Conservation (phyloP, 148 eudicot species). For the Chenopodium album region DNA sequence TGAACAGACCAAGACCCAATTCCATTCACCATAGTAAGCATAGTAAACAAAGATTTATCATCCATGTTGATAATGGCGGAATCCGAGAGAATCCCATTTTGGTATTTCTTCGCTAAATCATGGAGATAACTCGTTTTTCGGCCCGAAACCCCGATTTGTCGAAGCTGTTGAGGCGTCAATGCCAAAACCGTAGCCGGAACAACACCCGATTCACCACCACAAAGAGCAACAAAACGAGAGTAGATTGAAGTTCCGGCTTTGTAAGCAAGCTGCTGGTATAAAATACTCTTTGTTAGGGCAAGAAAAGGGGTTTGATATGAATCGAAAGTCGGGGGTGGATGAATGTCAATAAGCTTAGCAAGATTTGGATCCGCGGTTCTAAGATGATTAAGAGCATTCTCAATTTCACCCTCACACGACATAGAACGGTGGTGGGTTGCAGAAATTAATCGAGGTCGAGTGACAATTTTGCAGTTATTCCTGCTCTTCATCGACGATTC, state of each 20-base stretch:
- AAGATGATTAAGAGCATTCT: constrained; percentile 44
- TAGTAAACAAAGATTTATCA: constrained; percentile 58
- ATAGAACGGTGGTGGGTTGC: constrained; percentile 24
- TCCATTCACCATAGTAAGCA: constrained; percentile 65
- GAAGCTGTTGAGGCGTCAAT: constrained; percentile 43
- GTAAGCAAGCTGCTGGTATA: constrained; percentile 63
- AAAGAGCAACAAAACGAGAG: constrained; percentile 50
- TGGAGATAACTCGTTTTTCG: constrained; percentile 52
- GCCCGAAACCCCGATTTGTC: constrained; percentile 58
- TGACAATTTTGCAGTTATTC: constrained; percentile 8
- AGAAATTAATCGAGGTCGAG: constrained; percentile 6
- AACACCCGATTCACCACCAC: constrained; percentile 44
- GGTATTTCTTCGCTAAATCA: constrained; percentile 50
- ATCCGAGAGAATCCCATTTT: constrained; percentile 50
- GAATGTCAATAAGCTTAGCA: constrained; percentile 31
- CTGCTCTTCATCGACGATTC: not conserved
- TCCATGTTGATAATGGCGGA: constrained; percentile 40
- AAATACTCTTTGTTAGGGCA: constrained; percentile 49
- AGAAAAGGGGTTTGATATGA: constrained; percentile 52
- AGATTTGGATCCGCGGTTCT: constrained; percentile 41
- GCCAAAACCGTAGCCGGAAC: constrained; percentile 37
- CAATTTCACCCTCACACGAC: constrained; percentile 43
- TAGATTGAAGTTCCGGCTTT: constrained; percentile 56
- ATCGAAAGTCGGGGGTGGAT: constrained; percentile 45
- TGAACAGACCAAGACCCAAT: constrained; percentile 69